Evolutionary conservation across 2,329 filamentous ascomycete genomes (phyloP), one percentile per base, ranked within the genome.

Genomic region (Trichophyton rubrum): DNA sequence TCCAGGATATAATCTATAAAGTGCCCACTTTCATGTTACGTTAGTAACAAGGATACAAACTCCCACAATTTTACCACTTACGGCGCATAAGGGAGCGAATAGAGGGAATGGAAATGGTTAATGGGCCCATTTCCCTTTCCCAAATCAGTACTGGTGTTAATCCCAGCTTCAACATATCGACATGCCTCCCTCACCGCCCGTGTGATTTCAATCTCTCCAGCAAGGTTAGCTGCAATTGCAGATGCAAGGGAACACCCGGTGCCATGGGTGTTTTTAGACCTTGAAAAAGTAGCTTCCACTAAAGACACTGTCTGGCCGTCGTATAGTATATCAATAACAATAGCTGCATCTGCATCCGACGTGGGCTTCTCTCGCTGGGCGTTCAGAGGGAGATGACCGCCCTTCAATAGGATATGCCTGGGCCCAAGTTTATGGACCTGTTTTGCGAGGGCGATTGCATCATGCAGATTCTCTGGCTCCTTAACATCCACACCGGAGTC

Each of bases 211-310:
- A 78, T 74, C 0, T 78, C 80, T 2, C 70, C 71, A 2, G 82
- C 80, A 13, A 87, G 72, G 63, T 85, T 85, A 59, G 81, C 84
- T 1, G 84, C 82, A 66, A 87, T 84, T 4, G 84, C 84, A 47
- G 84, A 96, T 45, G 93, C 93, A 62, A 97, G 80, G 8, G 90
- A 95, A 70, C 93, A 99, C 3, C 93, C 93, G 0, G 93, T 97
- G 0, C 93, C 93, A 68, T 99, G 93, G 0, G 92, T 97, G 69
- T 92, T 92, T 62, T 79, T 86, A 7, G 87, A 90, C 8, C 79
- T 74, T 64, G 89, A 79, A 69, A 87, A 96, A 3, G 80, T 78
- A 43, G 84, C 88, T 71, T 90, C 81, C 56, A 96, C 80, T 43
- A 84, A 76, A 0, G 83, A 77, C 0, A 80, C 72, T n/a, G 80